A percentile compares a stretch with the other conserved stretches of the same genome.
These are phyloP conservation scores for Hanseniaspora uvarum DNA, from an alignment of 1,139 yeast species.

Conservation along the genomic window DNA sequence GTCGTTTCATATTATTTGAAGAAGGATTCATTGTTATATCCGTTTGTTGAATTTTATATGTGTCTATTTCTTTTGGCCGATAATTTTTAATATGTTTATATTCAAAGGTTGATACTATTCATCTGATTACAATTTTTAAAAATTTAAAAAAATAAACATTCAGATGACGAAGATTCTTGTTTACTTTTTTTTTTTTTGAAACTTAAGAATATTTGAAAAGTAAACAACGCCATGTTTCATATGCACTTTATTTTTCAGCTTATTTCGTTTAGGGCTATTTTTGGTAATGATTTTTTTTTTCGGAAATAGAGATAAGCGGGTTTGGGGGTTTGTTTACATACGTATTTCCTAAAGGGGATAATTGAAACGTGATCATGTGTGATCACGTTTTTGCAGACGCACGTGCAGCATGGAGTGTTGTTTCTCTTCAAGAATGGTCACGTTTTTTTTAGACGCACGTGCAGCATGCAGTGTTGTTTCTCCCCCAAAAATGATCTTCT, in stretches of 20 bases:
- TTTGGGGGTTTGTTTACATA: neutral
- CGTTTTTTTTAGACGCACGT: neutral
- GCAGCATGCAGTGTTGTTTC: neutral
- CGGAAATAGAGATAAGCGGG: neutral
- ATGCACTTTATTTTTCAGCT: neutral
- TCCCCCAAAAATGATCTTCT: too few species aligned
- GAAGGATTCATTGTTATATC: conserved; percentile 15
- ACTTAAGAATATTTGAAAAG: neutral
- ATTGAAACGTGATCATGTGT: neutral
- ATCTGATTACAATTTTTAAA: too few species aligned
- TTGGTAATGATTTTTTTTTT: neutral
- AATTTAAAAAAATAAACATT: neutral
- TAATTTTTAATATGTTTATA: too few species aligned
- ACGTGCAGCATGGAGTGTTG: neutral
- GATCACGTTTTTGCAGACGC: neutral
- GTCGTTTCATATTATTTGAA: conserved; percentile 5
- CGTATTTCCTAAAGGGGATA: neutral
- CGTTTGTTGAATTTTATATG: conserved; percentile 18
- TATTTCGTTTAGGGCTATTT: neutral
- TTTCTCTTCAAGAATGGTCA: neutral
- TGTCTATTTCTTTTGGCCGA: conserved; percentile 17
- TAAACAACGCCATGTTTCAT: neutral
- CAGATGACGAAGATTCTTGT: too few species aligned
- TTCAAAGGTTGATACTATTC: too few species aligned
- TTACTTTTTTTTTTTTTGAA: too few species aligned